These are phyloP conservation scores for Prunella vulgaris DNA, from an alignment of 257 asterid genomes.

Conservation along the genomic window DNA sequence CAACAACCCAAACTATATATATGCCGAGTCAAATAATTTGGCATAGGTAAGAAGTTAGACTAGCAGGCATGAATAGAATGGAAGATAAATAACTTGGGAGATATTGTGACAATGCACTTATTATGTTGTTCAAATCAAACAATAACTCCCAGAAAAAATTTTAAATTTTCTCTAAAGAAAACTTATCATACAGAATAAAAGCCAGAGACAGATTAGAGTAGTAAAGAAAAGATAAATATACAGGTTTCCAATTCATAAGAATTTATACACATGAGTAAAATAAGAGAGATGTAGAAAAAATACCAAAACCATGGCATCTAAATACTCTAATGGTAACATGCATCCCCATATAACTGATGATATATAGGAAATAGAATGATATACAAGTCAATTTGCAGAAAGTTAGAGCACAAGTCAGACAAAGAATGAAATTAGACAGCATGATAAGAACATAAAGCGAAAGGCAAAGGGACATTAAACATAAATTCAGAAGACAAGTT, in stretches of 20 bases:
- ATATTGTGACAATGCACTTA: background rate
- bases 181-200: too few relatives aligned
- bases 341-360: background rate
- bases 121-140: background rate
- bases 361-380: constrained; percentile 7
- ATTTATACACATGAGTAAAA: background rate
- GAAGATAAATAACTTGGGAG: too few relatives aligned
- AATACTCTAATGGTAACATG: background rate
- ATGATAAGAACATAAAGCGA: background rate
- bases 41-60: too few relatives aligned
- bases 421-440: constrained; percentile 4
- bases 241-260: constrained; percentile 8
- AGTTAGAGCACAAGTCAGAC: background rate
- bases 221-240: background rate
- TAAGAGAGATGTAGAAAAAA: too few relatives aligned
- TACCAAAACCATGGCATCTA: background rate
- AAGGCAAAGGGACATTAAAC: background rate
- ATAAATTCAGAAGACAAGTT: constrained; percentile 4
- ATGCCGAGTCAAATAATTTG: background rate
- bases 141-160: constrained; percentile 1
- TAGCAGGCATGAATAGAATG: too few relatives aligned
- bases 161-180: too few relatives aligned
- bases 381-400: background rate
- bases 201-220: too few relatives aligned
- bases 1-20: background rate